These are phyloP conservation scores for Wickerhamiella alocasiicola DNA, from an alignment of 805 yeast species.

Conservation along the genomic window DNA sequence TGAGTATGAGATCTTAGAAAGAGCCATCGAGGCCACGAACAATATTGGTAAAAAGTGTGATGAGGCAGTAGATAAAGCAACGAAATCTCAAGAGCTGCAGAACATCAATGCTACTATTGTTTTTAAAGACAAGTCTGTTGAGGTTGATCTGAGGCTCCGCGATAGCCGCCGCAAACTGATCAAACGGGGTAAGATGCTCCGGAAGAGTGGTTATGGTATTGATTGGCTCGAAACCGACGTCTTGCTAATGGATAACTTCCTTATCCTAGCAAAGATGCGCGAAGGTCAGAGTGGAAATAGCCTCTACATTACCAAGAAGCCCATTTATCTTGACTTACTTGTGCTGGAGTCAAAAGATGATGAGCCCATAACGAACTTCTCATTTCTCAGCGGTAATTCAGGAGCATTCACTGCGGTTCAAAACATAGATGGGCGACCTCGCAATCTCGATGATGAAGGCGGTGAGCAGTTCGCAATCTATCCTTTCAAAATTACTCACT, in stretches of 20 bases:
- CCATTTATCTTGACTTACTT: conserved; percentile 37
- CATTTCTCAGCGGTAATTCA: conserved; percentile 9
- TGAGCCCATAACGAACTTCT: conserved; percentile 23
- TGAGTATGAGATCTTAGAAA: conserved; percentile 39
- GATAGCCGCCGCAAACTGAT: conserved; percentile 46
- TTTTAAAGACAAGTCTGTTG: conserved; percentile 38
- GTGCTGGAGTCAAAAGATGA: conserved; percentile 43
- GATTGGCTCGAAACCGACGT: conserved; percentile 41
- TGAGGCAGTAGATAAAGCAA: conserved; percentile 47
- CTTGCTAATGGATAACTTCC: conserved; percentile 57
- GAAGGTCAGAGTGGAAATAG: conserved; percentile 27
- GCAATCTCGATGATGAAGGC: neutral
- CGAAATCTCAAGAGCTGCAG: conserved; percentile 43
- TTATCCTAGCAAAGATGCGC: conserved; percentile 31
- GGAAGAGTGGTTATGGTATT: conserved; percentile 54
- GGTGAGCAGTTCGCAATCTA: conserved; percentile 21
- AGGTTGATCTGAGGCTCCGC: conserved; percentile 38
- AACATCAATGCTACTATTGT: conserved; percentile 40
- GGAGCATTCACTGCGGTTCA: conserved; percentile 5
- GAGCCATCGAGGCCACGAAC: conserved; percentile 44
- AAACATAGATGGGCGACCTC: conserved; percentile 3
- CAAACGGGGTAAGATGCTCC: conserved; percentile 43
- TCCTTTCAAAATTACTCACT: conserved; percentile 28
- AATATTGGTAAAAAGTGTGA: conserved; percentile 48
- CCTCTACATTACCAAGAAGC: conserved; percentile 27